A percentile compares a stretch with the other conserved stretches of the same genome.
Evolutionary conservation across 805 yeast species (phyloP).

Genomic region (Ogataea minuta): DNA sequence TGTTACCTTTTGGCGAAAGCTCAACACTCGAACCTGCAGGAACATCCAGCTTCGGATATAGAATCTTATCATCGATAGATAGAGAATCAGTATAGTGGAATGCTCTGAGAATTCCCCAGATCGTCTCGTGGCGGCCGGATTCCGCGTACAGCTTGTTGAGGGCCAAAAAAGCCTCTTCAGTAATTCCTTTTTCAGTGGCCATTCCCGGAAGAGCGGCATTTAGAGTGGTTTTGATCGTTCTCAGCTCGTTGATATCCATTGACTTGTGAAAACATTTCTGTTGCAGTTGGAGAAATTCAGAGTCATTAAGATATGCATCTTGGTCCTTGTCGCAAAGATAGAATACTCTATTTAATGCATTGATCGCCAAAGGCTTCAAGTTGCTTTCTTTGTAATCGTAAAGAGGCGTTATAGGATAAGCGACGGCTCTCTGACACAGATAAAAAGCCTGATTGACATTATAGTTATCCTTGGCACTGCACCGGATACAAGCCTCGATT

Average conservation of each 20-base stretch:
- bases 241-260: slow-evolving; percentile 46
- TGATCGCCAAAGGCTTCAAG: slow-evolving; percentile 71
- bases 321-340: slow-evolving; percentile 86
- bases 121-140: slow-evolving; percentile 91
- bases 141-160: slow-evolving; percentile 83
- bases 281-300: slow-evolving; percentile 71
- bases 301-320: slow-evolving; percentile 73
- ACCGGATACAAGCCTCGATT: slow-evolving; percentile 85
- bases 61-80: slow-evolving; percentile 72
- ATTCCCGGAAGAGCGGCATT: slow-evolving; percentile 29
- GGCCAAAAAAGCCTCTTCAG: slow-evolving; percentile 70
- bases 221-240: slow-evolving; percentile 40
- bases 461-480: slow-evolving; percentile 79
- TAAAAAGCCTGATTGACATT: slow-evolving; percentile 92
- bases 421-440: slow-evolving; percentile 88
- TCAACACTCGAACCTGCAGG: slow-evolving; percentile 80
- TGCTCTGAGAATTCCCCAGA: slow-evolving; percentile 89
- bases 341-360: slow-evolving; percentile 79
- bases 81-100: slow-evolving; percentile 91
- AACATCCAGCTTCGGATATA: slow-evolving; percentile 79
- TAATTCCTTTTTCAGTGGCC: slow-evolving; percentile 51
- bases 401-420: slow-evolving; percentile 89
- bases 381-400: slow-evolving; percentile 88
- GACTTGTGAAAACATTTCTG: slow-evolving; percentile 66
- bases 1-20: slow-evolving; percentile 85